Evolutionary conservation across 768 basidiomycete species (phyloP), one percentile per base, ranked within the genome.

Genomic region (Collybiopsis confluens): DNA sequence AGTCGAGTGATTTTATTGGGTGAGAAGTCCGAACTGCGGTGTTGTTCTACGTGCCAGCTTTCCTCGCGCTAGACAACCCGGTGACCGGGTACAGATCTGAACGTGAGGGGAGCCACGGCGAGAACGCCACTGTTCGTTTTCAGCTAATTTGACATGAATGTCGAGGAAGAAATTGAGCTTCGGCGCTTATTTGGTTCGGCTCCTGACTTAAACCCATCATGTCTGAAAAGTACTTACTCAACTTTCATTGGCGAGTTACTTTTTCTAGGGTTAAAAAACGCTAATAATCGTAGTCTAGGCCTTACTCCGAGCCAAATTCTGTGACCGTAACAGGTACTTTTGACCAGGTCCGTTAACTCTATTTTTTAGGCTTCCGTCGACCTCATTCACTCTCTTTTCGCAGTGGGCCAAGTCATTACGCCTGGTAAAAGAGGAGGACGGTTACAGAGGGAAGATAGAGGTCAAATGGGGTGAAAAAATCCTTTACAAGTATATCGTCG

Each of bases 401-500:
- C 54, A 87, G 86, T 89, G 86, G 86, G 73, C 82, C 24, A 68
- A 70, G 54, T 82, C 85, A 35, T 68, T 77, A 43, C 75, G 68
- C 54, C 80, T 90, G 56, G 68, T 70, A 23, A 84, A 76, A 64
- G 74, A 72, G 18, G 68, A 74, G 16, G 62, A 69, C 26, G 84
- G 83, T 3, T 92, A 89, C 67, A 70, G 73, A 50, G 81, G 76
- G 20, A 73, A 67, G 4, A 70, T 79, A 21, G 63, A 68, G 45
- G 70, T 90, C 27, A 84, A 86, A 1, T 89, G 80, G 80, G 80
- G 73, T 44, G 64, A 78, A 46, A 85, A 81, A 61, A 70, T 88
- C 54, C 62, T 71, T 6, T 92, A 87, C 80, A 92, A 92, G 68
- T 92, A 82, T 64, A 73, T 91, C 64, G 88, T 92, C 50, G 90